A percentile compares a stretch with the other conserved stretches of the same genome.
These are phyloP conservation scores for Sclerotiophoma versabilis DNA, from an alignment of 2,329 filamentous ascomycete genomes.

Conservation along the genomic window DNA sequence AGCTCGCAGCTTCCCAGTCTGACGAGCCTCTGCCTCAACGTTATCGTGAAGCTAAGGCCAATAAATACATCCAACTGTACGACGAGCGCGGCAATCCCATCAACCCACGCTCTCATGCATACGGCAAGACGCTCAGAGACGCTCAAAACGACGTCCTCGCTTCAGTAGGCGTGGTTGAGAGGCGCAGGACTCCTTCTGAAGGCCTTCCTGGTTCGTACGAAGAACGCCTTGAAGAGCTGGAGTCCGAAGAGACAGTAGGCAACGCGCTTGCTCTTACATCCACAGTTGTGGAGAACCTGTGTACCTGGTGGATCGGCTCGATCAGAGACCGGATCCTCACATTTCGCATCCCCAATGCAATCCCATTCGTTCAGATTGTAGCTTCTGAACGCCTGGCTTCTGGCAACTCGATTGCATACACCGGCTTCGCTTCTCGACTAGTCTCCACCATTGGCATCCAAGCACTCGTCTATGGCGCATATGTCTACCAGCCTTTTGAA, in stretches of 20 bases:
- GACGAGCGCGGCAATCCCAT: conserved; percentile 55
- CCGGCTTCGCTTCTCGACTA: conserved; percentile 35
- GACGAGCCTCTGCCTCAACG: conserved; percentile 27
- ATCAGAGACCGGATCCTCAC: conserved; percentile 41
- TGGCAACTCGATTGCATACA: conserved; percentile 34
- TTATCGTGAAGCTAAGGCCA: conserved; percentile 33
- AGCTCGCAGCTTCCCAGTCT: conserved; percentile 34
- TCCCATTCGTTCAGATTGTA: conserved; percentile 38
- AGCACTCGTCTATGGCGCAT: conserved; percentile 26
- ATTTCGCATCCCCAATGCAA: conserved; percentile 33
- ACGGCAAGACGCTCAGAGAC: conserved; percentile 51
- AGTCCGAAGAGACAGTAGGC: conserved; percentile 41
- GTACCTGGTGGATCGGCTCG: conserved; percentile 47
- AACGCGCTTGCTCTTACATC: conserved; percentile 33
- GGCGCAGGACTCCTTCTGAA: conserved; percentile 38
- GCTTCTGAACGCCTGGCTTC: conserved; percentile 29
- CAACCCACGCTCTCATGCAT: conserved; percentile 50
- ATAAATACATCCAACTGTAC: conserved; percentile 50
- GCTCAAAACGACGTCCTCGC: conserved; percentile 58
- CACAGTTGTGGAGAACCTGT: conserved; percentile 36
- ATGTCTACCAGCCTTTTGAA: conserved; percentile 38
- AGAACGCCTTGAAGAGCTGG: conserved; percentile 38
- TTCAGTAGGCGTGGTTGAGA: conserved; percentile 57
- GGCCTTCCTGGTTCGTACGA: conserved; percentile 37
- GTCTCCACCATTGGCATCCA: conserved; percentile 32